Evolutionary conservation across 305 asterid species (phyloP).

Genomic region (Withania somnifera): DNA sequence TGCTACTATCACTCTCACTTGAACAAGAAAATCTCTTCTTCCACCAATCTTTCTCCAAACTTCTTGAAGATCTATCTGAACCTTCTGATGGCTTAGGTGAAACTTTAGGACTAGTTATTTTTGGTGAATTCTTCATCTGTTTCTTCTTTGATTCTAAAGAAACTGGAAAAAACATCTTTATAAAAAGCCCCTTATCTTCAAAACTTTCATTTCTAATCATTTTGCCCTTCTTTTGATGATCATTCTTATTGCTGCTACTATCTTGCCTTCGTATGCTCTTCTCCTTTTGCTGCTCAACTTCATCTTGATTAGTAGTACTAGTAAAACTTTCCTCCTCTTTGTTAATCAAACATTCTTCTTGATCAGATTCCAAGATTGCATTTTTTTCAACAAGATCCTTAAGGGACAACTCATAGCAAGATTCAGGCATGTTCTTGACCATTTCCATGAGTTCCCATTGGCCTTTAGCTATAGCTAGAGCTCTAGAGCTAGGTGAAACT

Average conservation of each 20-base stretch:
- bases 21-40: slow-evolving; percentile 51
- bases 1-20: slow-evolving; percentile 42
- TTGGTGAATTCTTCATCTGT: background rate
- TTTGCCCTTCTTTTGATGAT: slow-evolving; percentile 6
- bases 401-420: slow-evolving; percentile 21
- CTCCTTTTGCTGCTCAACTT: background rate
- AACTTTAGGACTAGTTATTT: slow-evolving; percentile 21
- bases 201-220: slow-evolving; percentile 1
- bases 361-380: slow-evolving; percentile 6
- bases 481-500: slow-evolving; percentile 17
- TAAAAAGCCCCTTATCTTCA: background rate
- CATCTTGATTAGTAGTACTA: background rate
- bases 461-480: slow-evolving; percentile 27
- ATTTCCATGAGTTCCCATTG: slow-evolving; percentile 33
- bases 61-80: slow-evolving; percentile 8
- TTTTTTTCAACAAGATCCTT: slow-evolving; percentile 29
- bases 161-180: slow-evolving; percentile 7
- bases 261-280: slow-evolving; percentile 15
- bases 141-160: background rate
- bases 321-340: background rate
- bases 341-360: slow-evolving; percentile 12
- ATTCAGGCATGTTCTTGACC: slow-evolving; percentile 32
- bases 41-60: slow-evolving; percentile 69
- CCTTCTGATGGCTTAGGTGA: slow-evolving; percentile 42
- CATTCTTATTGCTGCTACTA: background rate